These are phyloP conservation scores for Alternaria sp. DNA, from an alignment of 2,329 filamentous ascomycete species.

Conservation along the genomic window DNA sequence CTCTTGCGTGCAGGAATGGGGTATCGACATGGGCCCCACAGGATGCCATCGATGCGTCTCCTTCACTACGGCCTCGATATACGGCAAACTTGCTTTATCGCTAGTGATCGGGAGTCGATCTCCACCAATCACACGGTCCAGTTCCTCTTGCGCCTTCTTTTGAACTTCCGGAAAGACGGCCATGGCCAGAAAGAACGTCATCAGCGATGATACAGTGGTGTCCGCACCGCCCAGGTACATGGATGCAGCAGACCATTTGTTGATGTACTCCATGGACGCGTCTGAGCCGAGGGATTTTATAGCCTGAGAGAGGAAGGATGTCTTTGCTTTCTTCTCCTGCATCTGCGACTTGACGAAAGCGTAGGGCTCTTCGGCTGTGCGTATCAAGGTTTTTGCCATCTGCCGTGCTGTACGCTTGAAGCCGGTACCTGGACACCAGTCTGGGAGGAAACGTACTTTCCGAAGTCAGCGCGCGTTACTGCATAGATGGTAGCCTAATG, in stretches of 20 bases:
- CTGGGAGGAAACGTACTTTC: constrained; percentile 50
- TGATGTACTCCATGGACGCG: constrained; percentile 40
- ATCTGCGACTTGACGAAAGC: constrained; percentile 53
- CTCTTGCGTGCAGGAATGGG: constrained; percentile 42
- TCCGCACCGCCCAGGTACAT: constrained; percentile 56
- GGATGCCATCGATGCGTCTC: constrained; percentile 56
- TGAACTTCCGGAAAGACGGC: constrained; percentile 57
- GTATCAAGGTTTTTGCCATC: constrained; percentile 42
- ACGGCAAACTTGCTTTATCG: constrained; percentile 53
- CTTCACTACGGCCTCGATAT: constrained; percentile 42
- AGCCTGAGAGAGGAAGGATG: constrained; percentile 52
- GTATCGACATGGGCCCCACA: constrained; percentile 39
- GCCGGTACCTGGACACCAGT: constrained; percentile 55
- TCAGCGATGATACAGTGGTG: constrained; percentile 52
- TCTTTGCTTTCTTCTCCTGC: constrained; percentile 30
- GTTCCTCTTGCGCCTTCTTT: constrained; percentile 53
- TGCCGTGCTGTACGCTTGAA: constrained; percentile 53
- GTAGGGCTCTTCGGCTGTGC: constrained; percentile 51
- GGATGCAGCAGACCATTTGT: constrained; percentile 53
- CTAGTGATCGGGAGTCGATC: constrained; percentile 55
- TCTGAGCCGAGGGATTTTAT: constrained; percentile 44
- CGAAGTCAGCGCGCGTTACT: background rate
- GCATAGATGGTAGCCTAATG: background rate
- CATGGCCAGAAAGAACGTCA: constrained; percentile 60
- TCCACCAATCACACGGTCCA: constrained; percentile 58